Percentiles rank a stretch among this genome's conserved stretches.
Evolutionary conservation across 192 early-diverging fungal genomes (phyloP).

Genomic region (Podila clonocystis): DNA sequence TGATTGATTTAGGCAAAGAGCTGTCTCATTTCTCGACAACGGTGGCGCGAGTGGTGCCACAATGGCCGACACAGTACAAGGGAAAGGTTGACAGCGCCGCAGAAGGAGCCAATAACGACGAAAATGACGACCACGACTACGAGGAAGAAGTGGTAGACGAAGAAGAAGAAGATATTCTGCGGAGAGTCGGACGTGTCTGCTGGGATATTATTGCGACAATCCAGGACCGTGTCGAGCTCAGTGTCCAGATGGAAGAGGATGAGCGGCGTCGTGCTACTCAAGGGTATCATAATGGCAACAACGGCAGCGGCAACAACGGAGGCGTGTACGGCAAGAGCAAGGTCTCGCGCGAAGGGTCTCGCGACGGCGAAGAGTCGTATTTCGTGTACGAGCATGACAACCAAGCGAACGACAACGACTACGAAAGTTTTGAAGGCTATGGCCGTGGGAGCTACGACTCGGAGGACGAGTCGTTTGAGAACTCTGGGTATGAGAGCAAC

Average conservation of each 20-base stretch:
- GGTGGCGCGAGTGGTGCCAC: constrained; percentile 18
- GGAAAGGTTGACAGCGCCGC: neutral
- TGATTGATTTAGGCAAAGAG: constrained; percentile 45
- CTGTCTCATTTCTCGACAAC: constrained; percentile 38
- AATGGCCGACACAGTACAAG: neutral
- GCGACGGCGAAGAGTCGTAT: constrained; percentile 35
- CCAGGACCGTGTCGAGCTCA: constrained; percentile 24
- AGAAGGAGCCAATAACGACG: neutral
- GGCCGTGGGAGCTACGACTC: constrained; percentile 13
- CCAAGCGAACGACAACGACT: constrained; percentile 5
- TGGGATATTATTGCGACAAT: constrained; percentile 30
- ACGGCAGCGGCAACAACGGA: neutral
- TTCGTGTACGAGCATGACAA: constrained; percentile 30
- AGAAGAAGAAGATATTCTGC: constrained; percentile 18
- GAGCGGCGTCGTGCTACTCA: constrained; percentile 14
- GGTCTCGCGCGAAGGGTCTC: constrained; percentile 23
- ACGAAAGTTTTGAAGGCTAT: constrained; percentile 28
- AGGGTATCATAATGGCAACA: neutral
- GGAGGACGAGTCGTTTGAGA: constrained; percentile 35
- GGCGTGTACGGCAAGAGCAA: constrained; percentile 1
- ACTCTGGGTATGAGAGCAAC: constrained; percentile 1
- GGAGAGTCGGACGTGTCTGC: constrained; percentile 20
- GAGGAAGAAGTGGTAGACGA: neutral
- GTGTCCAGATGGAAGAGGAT: constrained; percentile 23
- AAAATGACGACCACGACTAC: neutral